Base-by-base conservation (phyloP, 139 green algal species). In the Chlorella sp. region DNA sequence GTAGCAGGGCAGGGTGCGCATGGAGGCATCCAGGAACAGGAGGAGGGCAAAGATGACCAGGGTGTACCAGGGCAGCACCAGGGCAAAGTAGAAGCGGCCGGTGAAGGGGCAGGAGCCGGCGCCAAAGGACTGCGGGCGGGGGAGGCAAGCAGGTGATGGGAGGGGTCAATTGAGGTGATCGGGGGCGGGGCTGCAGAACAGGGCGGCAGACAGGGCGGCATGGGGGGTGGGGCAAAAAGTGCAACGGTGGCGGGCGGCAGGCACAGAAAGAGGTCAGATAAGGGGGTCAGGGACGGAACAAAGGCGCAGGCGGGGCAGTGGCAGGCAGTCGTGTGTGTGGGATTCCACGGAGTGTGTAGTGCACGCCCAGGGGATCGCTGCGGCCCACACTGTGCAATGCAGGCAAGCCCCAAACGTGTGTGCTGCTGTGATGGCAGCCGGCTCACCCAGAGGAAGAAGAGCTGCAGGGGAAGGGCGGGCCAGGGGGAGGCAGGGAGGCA, bases 61-160 rank as follows among this genome's bases (percentile, higher is more conserved):
- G 21, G 66, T 22, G 34, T 85, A 83, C 77, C 77, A 83, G 77
- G 73, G 73, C 2, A 80, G 30, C 32, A 80, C 73, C 32, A 40
- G 40, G 28, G 83, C 83, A 39, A 88, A 66, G n/a, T 87, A 93
- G 66, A 92, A 94, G 19, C 14, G 18, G 66, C 37, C 30, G 68
- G 71, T 86, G 81, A 94, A 95, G 61, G 87, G 87, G 92, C 92
- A 95, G 14, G 92, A 95, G 9, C 68, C 60, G n/a, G 61, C 19
- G 30, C 89, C 89, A 86, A 94, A 95, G 0, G 66, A 78, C 64
- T 94, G 83, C 83, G 64, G 12, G n/a, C 40, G 34, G 28, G 84
- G 79, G 48, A 89, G 87, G 42, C 26, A 71, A 57, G 80, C 42
- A 30, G 28, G 40, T 28, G 34, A 7, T 36, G 34, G 3, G 30